phyloP scores from a whole-genome alignment of 192 early-diverging fungal species.

The Rhizophagus clarus region DNA sequence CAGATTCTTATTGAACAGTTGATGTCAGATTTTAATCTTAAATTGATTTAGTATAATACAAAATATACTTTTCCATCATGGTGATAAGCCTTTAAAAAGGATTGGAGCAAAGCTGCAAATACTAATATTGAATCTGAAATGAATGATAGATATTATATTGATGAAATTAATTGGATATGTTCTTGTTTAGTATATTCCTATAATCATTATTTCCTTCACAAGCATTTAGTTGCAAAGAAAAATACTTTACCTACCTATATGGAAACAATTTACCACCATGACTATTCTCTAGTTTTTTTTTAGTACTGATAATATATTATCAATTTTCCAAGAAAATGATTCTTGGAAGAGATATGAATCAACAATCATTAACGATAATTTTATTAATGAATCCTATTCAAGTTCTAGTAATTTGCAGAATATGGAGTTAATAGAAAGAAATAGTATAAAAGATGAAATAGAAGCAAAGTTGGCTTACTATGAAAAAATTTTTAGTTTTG shows the following conservation, averaged over 20 bases:
- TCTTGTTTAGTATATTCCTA: not conserved
- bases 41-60: not conserved
- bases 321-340: slow-evolving; percentile 20
- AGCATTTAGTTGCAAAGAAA: not conserved
- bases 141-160: not conserved
- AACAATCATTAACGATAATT: not conserved
- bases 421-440: not conserved
- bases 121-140: not conserved
- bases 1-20: not conserved
- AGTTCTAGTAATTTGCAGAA: slow-evolving; percentile 1
- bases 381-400: not conserved
- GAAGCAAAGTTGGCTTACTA: slow-evolving; percentile 3
- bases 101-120: no score
- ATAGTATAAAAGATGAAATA: not conserved
- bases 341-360: not conserved
- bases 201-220: not conserved
- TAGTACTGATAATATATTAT: not conserved
- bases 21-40: not conserved
- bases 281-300: slow-evolving; percentile 7
- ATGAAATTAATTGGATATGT: not conserved
- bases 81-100: not conserved
- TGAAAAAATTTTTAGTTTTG: not conserved
- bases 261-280: not conserved
- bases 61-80: not conserved
- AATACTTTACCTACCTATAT: not conserved